phyloP scores from a whole-genome alignment of 169 alveolate species.

The Eimeria brunetti region DNA sequence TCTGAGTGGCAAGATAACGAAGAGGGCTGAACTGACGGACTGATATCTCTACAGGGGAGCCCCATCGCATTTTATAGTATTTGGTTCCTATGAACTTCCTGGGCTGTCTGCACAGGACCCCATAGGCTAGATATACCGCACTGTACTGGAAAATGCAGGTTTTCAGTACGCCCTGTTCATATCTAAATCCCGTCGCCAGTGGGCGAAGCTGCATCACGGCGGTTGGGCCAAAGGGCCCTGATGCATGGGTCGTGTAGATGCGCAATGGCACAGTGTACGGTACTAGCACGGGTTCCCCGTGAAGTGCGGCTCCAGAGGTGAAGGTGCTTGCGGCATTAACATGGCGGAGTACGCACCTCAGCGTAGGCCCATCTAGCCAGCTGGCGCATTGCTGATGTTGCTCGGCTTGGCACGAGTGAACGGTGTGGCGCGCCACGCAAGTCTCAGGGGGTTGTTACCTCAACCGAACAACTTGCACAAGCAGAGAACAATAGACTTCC shows the following conservation, averaged over 20 bases:
- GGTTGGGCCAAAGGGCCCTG: not conserved
- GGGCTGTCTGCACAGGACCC: not conserved
- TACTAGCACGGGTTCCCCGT: not conserved
- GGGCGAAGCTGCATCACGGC: not conserved
- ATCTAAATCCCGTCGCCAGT: not conserved
- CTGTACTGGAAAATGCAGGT: too few species aligned
- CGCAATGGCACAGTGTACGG: not conserved
- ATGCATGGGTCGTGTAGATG: not conserved
- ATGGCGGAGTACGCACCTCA: not conserved
- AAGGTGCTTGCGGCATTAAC: not conserved
- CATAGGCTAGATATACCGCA: not conserved
- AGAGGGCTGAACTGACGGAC: too few species aligned
- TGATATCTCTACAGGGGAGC: not conserved
- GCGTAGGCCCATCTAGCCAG: not conserved
- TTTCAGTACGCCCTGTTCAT: not conserved
- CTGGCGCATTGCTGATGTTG: not conserved
- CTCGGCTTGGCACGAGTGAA: not conserved
- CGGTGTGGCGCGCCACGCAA: not conserved
- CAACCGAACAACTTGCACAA: not conserved
- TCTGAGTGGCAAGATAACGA: not conserved
- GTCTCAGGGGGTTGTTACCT: not conserved
- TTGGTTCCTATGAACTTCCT: not conserved
- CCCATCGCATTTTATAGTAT: not conserved
- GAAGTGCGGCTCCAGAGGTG: not conserved
- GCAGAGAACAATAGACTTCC: not conserved